Conservation (phyloP, 2,329 filamentous ascomycete genomes). For the Xylaria arbuscula region DNA sequence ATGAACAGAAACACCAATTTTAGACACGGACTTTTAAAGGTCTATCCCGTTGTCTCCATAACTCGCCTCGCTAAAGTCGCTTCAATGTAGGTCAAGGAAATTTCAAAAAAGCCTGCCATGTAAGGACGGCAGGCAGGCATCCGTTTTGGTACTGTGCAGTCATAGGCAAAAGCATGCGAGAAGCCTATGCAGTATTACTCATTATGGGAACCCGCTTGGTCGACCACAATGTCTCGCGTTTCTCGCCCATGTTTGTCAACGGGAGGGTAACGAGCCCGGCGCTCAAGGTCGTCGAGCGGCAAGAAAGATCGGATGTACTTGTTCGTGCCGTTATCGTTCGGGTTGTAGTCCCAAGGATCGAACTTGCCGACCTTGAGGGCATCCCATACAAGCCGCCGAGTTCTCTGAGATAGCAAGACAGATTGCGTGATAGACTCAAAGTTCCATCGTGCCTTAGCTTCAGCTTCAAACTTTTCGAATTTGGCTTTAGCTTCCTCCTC, state of each 20-base stretch:
- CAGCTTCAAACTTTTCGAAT: slow-evolving; percentile 75
- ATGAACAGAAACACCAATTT: not conserved
- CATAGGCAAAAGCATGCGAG: not conserved
- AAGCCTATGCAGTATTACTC: slow-evolving; percentile 48
- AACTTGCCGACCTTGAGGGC: slow-evolving; percentile 81
- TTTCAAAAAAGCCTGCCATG: slow-evolving; percentile 9
- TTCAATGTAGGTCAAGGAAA: slow-evolving; percentile 19
- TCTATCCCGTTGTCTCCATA: slow-evolving; percentile 22
- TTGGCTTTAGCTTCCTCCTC: slow-evolving; percentile 61
- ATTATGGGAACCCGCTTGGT: slow-evolving; percentile 59
- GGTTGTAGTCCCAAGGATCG: slow-evolving; percentile 88
- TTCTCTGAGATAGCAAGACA: slow-evolving; percentile 81
- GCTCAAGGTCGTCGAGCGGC: slow-evolving; percentile 82
- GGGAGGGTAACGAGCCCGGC: slow-evolving; percentile 76
- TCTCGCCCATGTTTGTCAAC: slow-evolving; percentile 67
- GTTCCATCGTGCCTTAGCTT: slow-evolving; percentile 83
- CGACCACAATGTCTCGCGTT: slow-evolving; percentile 55
- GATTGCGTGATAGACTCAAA: slow-evolving; percentile 79
- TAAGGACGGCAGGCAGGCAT: not conserved
- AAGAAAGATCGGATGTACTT: slow-evolving; percentile 88
- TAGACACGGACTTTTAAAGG: not conserved
- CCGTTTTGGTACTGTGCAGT: not conserved
- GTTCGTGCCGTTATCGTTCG: slow-evolving; percentile 73
- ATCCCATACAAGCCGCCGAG: slow-evolving; percentile 80
- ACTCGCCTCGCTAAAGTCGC: slow-evolving; percentile 34